These are phyloP conservation scores for Irpex rosettiformis DNA, from an alignment of 1,284 basidiomycete genomes.

Conservation along the genomic window DNA sequence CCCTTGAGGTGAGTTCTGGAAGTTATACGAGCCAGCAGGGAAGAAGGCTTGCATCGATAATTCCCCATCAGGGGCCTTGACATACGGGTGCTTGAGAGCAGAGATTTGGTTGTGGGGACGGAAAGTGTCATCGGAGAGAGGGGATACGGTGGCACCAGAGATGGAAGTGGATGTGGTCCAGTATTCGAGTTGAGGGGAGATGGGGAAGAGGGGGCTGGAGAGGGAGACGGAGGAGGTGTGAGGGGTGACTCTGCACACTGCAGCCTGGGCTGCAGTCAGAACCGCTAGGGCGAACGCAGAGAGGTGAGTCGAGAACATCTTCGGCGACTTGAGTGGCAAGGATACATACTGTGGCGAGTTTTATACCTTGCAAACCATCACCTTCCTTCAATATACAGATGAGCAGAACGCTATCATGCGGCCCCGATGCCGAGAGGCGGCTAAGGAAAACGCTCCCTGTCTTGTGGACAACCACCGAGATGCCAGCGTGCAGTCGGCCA, in stretches of 20 bases:
- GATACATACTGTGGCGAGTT: neutral
- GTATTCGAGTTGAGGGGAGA: constrained; percentile 29
- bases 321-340: neutral
- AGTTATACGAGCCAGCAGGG: constrained; percentile 55
- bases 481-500: neutral
- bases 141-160: constrained; percentile 24
- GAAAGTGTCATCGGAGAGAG: constrained; percentile 35
- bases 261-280: neutral
- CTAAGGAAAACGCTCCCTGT: neutral
- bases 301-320: neutral
- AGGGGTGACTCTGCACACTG: neutral
- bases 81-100: constrained; percentile 35
- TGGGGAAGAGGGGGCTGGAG: constrained; percentile 38
- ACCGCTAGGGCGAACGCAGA: neutral
- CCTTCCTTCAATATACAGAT: neutral
- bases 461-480: neutral
- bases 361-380: neutral
- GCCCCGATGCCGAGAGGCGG: neutral
- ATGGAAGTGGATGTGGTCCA: constrained; percentile 40
- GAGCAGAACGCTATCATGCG: neutral
- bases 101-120: constrained; percentile 25
- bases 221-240: neutral
- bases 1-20: constrained; percentile 46
- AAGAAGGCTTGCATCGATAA: constrained; percentile 49
- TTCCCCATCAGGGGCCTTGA: constrained; percentile 43